phyloP scores from a whole-genome alignment of 176 grass and related monocot genomes.

The Juncus inflexus region DNA sequence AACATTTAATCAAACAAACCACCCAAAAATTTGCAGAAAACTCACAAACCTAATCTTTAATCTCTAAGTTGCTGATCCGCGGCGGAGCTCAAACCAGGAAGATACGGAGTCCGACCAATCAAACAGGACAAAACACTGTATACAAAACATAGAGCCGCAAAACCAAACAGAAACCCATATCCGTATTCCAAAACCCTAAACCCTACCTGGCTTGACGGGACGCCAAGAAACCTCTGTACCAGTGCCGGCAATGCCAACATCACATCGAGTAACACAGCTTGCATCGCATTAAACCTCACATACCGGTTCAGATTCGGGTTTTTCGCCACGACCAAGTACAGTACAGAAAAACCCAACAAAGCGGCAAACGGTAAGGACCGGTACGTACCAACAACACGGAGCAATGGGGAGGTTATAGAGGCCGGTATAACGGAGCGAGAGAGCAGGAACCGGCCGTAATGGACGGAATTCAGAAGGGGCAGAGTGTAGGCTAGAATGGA shows the following conservation, averaged over 20 bases:
- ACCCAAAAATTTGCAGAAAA: neutral
- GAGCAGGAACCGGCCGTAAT: conserved; percentile 33
- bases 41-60: conserved; percentile 2
- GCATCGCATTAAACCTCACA: conserved; percentile 32
- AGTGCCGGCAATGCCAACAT: neutral
- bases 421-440: conserved; percentile 25
- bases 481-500: conserved; percentile 38
- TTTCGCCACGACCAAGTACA: conserved; percentile 26
- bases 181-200: conserved; percentile 25
- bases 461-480: conserved; percentile 36
- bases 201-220: conserved; percentile 15
- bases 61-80: conserved; percentile 33
- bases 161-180: conserved; percentile 28
- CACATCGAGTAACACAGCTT: conserved; percentile 25
- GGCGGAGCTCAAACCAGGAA: conserved; percentile 27
- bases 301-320: conserved; percentile 29
- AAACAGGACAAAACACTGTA: conserved; percentile 30
- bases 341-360: conserved; percentile 20
- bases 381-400: conserved; percentile 4
- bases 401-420: conserved; percentile 23
- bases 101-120: conserved; percentile 31
- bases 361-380: conserved; percentile 11
- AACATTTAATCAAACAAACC: neutral
- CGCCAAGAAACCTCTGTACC: conserved; percentile 29
- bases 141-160: conserved; percentile 22